Evolutionary conservation across 306 rosid genomes (phyloP).

Genomic region (Cucurbita moschata): DNA sequence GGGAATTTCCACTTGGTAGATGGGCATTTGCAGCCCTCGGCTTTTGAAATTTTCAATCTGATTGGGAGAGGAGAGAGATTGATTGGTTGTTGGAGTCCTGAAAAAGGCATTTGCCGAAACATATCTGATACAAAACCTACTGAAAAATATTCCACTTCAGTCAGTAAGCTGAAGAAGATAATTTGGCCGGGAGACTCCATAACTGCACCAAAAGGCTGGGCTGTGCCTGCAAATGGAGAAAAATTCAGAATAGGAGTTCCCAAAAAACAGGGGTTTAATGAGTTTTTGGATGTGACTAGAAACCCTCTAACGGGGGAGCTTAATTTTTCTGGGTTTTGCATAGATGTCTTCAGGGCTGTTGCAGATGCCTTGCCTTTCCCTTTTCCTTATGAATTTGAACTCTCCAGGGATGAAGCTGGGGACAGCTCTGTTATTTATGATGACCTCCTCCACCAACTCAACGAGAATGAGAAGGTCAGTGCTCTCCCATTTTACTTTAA

Average conservation of each 20-base stretch:
- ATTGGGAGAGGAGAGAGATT: conserved; percentile 9
- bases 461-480: background rate
- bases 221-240: conserved; percentile 9
- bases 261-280: background rate
- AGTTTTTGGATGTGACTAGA: conserved; percentile 12
- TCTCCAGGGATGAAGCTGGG: background rate
- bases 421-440: conserved; percentile 7
- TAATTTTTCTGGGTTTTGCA: conserved; percentile 10
- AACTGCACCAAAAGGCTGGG: conserved; percentile 17
- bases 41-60: conserved; percentile 19
- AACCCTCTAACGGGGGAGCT: background rate
- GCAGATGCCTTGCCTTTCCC: conserved; percentile 12
- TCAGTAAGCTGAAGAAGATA: conserved; percentile 6
- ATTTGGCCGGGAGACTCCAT: conserved; percentile 27
- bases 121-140: background rate
- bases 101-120: background rate
- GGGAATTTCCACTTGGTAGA: conserved; percentile 14
- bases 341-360: conserved; percentile 16
- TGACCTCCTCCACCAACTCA: conserved; percentile 3
- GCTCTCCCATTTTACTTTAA: background rate
- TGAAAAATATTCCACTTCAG: background rate
- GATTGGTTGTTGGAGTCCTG: conserved; percentile 17
- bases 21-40: conserved; percentile 17
- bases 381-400: conserved; percentile 8
- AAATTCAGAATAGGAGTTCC: conserved; percentile 27